A percentile compares a stretch with the other conserved stretches of the same genome.
phyloP scores from a whole-genome alignment of 805 yeast species.

The Ogataea nitratoaversa region DNA sequence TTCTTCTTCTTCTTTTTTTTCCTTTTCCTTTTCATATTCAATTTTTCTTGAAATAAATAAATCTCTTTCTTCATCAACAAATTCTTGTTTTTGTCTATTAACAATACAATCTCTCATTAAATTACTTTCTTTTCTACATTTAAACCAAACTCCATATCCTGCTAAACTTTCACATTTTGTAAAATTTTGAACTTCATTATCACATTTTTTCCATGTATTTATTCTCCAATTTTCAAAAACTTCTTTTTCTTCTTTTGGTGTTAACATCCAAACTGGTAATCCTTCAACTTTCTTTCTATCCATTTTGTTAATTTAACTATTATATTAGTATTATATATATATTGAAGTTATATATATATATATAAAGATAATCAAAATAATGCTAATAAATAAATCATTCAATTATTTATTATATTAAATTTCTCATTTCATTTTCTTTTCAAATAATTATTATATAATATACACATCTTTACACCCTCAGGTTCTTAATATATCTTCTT shows the following conservation, averaged over 20 bases:
- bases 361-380: too few relatives aligned
- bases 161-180: slow-evolving; percentile 60
- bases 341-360: too few relatives aligned
- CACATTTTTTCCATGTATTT: slow-evolving; percentile 62
- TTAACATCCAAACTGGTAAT: slow-evolving; percentile 70
- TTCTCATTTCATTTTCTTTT: too few relatives aligned
- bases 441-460: too few relatives aligned
- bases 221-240: slow-evolving; percentile 68
- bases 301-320: slow-evolving; percentile 8
- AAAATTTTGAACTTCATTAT: slow-evolving; percentile 63
- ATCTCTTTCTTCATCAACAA: slow-evolving; percentile 67
- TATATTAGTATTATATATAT: too few relatives aligned
- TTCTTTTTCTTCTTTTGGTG: slow-evolving; percentile 73
- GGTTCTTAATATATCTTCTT: neutral
- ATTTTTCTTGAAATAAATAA: slow-evolving; percentile 56
- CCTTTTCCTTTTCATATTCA: slow-evolving; percentile 30
- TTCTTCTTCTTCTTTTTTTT: slow-evolving; percentile 7
- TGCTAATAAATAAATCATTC: too few relatives aligned
- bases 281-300: slow-evolving; percentile 30
- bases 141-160: slow-evolving; percentile 63
- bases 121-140: slow-evolving; percentile 56
- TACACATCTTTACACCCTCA: neutral
- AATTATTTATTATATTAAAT: too few relatives aligned
- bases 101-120: slow-evolving; percentile 62
- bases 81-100: slow-evolving; percentile 55